Evolutionary conservation across 495 filamentous ascomycete genomes (phyloP).

Genomic region (Cetradonia linearis): DNA sequence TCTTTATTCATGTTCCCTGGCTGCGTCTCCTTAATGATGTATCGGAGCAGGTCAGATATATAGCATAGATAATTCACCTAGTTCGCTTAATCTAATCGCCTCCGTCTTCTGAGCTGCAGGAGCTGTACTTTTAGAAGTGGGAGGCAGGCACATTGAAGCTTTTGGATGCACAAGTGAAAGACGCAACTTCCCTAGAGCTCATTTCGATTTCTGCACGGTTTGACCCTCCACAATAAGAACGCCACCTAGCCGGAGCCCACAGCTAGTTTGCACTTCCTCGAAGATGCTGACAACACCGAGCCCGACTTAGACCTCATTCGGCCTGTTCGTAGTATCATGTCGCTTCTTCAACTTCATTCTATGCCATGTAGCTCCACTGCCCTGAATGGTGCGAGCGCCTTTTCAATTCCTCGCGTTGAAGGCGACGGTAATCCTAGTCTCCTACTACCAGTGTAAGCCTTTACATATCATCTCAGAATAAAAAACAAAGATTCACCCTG

Average conservation of each 20-base stretch:
- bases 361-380: not conserved
- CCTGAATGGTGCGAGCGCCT: not conserved
- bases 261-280: not conserved
- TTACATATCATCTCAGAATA: not conserved
- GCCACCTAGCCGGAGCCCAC: not conserved
- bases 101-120: not conserved
- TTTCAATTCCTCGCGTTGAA: not conserved
- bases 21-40: not conserved
- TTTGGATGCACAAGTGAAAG: not conserved
- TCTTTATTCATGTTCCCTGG: constrained; percentile 3
- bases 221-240: not conserved
- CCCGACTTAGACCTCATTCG: not conserved
- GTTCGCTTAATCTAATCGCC: constrained; percentile 11
- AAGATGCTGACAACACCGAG: not conserved
- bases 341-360: not conserved
- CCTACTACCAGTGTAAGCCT: not conserved
- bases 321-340: too few species aligned
- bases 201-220: not conserved
- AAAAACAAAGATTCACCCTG: not conserved
- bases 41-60: constrained; percentile 5
- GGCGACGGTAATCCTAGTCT: not conserved
- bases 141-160: not conserved
- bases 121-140: not conserved
- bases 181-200: not conserved
- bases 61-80: constrained; percentile 14